A percentile compares a stretch with the other conserved stretches of the same genome.
phyloP scores from a whole-genome alignment of 2,329 filamentous ascomycete species.

The Verticillium albo-atrum region DNA sequence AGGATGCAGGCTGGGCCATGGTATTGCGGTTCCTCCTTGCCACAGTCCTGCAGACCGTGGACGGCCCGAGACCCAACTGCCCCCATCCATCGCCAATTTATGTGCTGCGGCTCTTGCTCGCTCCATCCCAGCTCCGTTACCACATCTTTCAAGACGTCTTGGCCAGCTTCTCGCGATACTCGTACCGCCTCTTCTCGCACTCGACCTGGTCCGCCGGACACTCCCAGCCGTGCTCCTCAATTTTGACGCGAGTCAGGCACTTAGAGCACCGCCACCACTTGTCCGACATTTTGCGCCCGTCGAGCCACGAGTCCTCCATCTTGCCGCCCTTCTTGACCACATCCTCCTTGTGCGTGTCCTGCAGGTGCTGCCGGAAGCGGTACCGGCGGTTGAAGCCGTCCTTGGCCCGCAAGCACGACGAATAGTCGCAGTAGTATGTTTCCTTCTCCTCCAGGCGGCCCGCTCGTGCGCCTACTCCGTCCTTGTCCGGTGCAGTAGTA shows the following conservation, averaged over 20 bases:
- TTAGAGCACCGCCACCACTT: conserved; percentile 52
- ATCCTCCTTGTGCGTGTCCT: conserved; percentile 51
- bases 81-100: too few species aligned
- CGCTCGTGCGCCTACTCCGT: too few species aligned
- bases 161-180: conserved; percentile 9
- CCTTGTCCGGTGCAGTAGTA: too few species aligned
- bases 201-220: conserved; percentile 27
- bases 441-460: conserved; percentile 32
- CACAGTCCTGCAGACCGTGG: too few species aligned
- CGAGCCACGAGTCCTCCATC: conserved; percentile 31
- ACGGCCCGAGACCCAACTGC: too few species aligned
- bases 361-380: conserved; percentile 52
- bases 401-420: conserved; percentile 36
- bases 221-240: conserved; percentile 34
- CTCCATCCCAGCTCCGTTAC: too few species aligned
- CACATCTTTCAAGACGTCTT: too few species aligned
- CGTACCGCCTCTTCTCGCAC: conserved; percentile 10
- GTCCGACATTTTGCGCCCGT: conserved; percentile 30
- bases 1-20: too few species aligned
- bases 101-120: too few species aligned
- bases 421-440: conserved; percentile 46
- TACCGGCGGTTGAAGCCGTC: conserved; percentile 49
- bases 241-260: conserved; percentile 42
- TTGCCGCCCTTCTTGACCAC: conserved; percentile 38
- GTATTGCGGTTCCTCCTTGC: too few species aligned